Conservation (phyloP, 2,329 filamentous ascomycete genomes). For the Botrytis fragariae region DNA sequence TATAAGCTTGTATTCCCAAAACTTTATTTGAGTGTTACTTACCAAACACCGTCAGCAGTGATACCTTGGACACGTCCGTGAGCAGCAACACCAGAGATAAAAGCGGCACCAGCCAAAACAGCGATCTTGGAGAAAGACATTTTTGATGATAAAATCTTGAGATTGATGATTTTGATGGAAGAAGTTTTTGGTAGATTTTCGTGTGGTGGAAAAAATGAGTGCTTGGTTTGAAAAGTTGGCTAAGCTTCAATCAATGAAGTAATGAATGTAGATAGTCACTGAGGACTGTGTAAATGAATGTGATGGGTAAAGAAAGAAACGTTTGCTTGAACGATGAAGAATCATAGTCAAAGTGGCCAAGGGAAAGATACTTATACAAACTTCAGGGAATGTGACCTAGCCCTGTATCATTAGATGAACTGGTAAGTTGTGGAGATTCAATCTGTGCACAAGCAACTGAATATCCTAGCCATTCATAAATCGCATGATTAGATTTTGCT, state of each 20-base stretch:
- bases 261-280: constrained; percentile 17
- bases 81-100: constrained; percentile 15
- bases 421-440: not conserved
- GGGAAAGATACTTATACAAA: constrained; percentile 18
- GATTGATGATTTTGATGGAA: not conserved
- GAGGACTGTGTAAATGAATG: constrained; percentile 20
- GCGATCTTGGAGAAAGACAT: constrained; percentile 20
- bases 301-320: constrained; percentile 17
- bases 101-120: constrained; percentile 15
- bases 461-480: not conserved
- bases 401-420: constrained; percentile 6
- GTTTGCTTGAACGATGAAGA: constrained; percentile 14
- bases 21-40: not conserved
- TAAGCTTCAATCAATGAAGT: constrained; percentile 22
- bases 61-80: constrained; percentile 14
- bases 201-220: constrained; percentile 1
- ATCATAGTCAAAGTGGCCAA: not conserved
- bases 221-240: not conserved
- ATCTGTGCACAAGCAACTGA: not conserved
- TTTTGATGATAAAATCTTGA: constrained; percentile 1
- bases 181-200: not conserved
- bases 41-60: constrained; percentile 17
- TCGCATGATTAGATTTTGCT: not conserved
- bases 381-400: not conserved
- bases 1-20: not conserved